These are phyloP conservation scores for Sporothrix brunneoviolacea DNA, from an alignment of 2,329 filamentous ascomycete genomes.

Conservation along the genomic window DNA sequence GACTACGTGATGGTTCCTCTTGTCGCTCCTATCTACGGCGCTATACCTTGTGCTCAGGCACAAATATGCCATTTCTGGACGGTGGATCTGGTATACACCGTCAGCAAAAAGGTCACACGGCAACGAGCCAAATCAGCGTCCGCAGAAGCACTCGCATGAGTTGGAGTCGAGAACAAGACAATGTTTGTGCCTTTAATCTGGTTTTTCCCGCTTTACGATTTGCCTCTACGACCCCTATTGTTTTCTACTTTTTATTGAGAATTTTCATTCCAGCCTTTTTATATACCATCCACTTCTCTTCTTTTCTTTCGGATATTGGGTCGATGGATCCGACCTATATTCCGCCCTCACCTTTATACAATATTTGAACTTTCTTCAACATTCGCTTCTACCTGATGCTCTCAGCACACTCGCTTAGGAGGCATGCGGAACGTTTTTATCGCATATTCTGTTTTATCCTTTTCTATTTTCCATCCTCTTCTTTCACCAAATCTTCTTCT, in stretches of 20 bases:
- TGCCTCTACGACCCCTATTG: neutral
- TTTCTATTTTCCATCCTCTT: slow-evolving; percentile 10
- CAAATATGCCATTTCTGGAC: slow-evolving; percentile 66
- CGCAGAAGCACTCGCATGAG: slow-evolving; percentile 18
- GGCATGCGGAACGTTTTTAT: slow-evolving; percentile 23
- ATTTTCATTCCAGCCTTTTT: neutral
- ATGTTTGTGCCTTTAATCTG: neutral
- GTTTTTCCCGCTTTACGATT: slow-evolving; percentile 7
- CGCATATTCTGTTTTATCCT: slow-evolving; percentile 19
- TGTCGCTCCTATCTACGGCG: slow-evolving; percentile 61
- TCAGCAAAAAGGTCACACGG: slow-evolving; percentile 61
- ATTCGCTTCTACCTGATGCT: slow-evolving; percentile 23
- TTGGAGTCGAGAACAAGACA: neutral
- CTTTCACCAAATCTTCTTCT: slow-evolving; percentile 4
- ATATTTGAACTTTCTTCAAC: neutral
- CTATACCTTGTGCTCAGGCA: slow-evolving; percentile 61
- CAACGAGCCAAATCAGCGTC: slow-evolving; percentile 39
- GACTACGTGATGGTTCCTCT: slow-evolving; percentile 62
- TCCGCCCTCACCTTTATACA: neutral
- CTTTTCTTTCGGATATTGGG: neutral
- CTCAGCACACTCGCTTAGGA: slow-evolving; percentile 18
- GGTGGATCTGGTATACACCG: slow-evolving; percentile 60
- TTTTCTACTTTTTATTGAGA: slow-evolving; percentile 1
- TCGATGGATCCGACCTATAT: neutral
- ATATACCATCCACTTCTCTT: neutral